Base-by-base conservation (phyloP, 306 rosid genomes). In the Erythrophleum fordii region DNA sequence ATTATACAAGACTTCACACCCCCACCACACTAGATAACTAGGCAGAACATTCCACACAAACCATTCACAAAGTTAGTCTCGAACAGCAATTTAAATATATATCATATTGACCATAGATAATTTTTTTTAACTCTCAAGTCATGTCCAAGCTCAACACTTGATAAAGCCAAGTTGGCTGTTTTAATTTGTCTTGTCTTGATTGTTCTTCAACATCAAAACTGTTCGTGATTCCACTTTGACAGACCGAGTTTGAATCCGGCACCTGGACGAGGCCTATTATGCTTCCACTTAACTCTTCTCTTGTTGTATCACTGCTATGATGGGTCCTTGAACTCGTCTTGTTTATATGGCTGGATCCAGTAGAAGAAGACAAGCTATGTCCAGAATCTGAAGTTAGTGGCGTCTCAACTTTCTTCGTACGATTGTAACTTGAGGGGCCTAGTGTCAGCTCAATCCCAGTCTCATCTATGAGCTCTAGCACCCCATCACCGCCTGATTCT, bases 361-460 rank as follows among this genome's bases (percentile, higher is more conserved):
- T 78, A 23, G 97, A 91, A 80, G 95, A 92, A 75, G 92, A 92
- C 78, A 85, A 87, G 66, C 91, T 89, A 76, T 83, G 85, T 17
- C 86, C 88, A 41, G 92, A 89, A 62, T 88, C 95, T 73, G 96
- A 84, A 72, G 87, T 84, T 75, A 85, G 69, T 18, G 82, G 69
- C 59, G 80, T 88, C 73, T 88, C 88, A 10, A 79, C 72, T 77
- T 80, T 83, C 85, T 86, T 86, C 85, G 73, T 80, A 51, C 66
- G 69, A 52, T 68, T 91, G 83, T 77, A 91, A 86, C 86, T 83
- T 31, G 96, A 88, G 55, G 92, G 98, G 10, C 97, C 97, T 51
- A 92, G 86, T 62, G 98, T 89, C 77, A 94, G 81, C 84, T 92
- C 92, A 76, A 91, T 90, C 86, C 88, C 91, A 51, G 73, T 80